Evolutionary conservation across 192 early-diverging fungal species (phyloP), one percentile per base, ranked within the genome.

Genomic region (Coemansia sp.): DNA sequence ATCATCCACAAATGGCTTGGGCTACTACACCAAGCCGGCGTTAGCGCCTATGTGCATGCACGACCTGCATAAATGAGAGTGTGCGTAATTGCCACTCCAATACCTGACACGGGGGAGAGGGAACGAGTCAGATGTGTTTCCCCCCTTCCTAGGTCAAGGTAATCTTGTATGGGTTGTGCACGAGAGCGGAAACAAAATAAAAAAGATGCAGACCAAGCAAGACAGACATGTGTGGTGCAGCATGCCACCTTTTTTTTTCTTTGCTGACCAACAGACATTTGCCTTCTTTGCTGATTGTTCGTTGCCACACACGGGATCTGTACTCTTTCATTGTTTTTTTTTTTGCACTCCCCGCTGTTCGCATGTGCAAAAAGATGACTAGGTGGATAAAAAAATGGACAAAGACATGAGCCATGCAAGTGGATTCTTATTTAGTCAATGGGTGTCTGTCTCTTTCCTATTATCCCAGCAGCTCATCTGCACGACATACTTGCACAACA

Each of bases 151-250:
- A 31, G 21, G 45, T 48, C 45, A 48, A 48, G 45, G 45, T 48
- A 50, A 50, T 50, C 47, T 50, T 10, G 5, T 50, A 23, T 50
- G 47, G 3, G 47, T 25, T 12, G 21, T 23, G 47, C 47, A 26
- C 11, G 47, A 23, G 8, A 26, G 23, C 21, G 47, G 47, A 23
- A 23, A 23, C 18, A 48, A 48, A 48, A n/a, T n/a, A n/a, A n/a
- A 39, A 13, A 39, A 39, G 47, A 23, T 26, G 47, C 47, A 50
- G 20, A 50, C 47, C 47, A 50, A 12, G 23, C 47, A 50, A 50
- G 47, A 25, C 16, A 50, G 47, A 50, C 47, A 50, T 10, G 47
- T 50, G 47, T 50, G 47, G 47, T 50, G 47, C 47, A 50, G 47
- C 20, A 50, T 50, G 47, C 23, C 23, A 25, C 47, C 23, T 50